Conservation (phyloP, 768 basidiomycete species). For the Termitomyces sp. region DNA sequence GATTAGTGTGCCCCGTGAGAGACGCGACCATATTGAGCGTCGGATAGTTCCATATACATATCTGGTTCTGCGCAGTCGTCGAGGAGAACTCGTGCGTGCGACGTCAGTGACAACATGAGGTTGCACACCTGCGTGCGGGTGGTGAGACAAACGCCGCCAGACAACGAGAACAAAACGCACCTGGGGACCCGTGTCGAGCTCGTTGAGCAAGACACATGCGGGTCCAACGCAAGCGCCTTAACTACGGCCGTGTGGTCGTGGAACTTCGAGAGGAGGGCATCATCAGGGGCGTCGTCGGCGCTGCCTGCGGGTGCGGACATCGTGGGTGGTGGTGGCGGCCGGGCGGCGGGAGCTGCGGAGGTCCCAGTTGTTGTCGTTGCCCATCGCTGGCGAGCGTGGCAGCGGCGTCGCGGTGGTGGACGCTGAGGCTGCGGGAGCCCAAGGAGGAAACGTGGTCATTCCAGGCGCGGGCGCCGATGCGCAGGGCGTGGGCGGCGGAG, state of each 20-base stretch:
- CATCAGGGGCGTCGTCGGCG: constrained; percentile 30
- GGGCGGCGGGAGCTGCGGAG: constrained; percentile 43
- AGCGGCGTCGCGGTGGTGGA: constrained; percentile 84
- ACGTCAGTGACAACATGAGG: constrained; percentile 91
- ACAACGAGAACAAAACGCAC: too few relatives aligned
- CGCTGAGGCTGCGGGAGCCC: constrained; percentile 85
- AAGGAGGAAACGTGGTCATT: constrained; percentile 83
- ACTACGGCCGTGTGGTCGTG: constrained; percentile 97
- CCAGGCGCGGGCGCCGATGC: constrained; percentile 94
- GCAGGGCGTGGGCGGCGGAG: constrained; percentile 75
- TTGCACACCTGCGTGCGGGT: constrained; percentile 83
- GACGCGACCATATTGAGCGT: constrained; percentile 91
- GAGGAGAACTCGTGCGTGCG: constrained; percentile 97
- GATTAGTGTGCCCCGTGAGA: constrained; percentile 89
- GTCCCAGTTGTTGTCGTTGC: constrained; percentile 99
- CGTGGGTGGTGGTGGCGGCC: too few relatives aligned
- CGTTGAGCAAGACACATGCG: constrained; percentile 83
- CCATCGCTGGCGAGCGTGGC: constrained; percentile 85
- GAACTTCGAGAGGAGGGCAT: constrained; percentile 85
- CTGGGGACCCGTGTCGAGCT: constrained; percentile 84
- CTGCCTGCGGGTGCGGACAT: too few relatives aligned
- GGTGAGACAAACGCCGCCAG: too few relatives aligned
- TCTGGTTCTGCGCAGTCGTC: constrained; percentile 92
- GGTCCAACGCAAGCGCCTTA: constrained; percentile 98
- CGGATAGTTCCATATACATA: constrained; percentile 94